Base-by-base conservation (phyloP, 129 eudicot genomes). In the Pittosporum tobira region DNA sequence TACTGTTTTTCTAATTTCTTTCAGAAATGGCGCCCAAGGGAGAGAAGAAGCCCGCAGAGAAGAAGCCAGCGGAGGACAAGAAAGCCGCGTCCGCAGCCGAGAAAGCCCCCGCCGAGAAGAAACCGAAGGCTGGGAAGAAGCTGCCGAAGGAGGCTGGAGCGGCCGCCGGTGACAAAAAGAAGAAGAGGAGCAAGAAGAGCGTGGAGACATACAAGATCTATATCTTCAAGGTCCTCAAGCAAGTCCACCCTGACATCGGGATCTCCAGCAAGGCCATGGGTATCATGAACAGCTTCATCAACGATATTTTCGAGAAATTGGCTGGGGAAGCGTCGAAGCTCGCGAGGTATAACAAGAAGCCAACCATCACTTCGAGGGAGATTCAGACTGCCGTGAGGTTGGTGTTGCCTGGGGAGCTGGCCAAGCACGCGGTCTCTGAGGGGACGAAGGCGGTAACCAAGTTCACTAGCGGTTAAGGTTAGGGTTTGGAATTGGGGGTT, bases 41-140 rank as follows among this genome's bases (percentile, higher is more conserved):
- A 52, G 58, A 52, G 23, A 52, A 52, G 1, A 52, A 52, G 36
- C 58, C 58, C 2, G 68, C 74, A 6, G 42, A 50, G 62, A 69
- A 68, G 29, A 68, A 59, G 62, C 74, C 74, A 29, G 74, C 68
- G 4, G 74, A 53, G 60, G 66, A 61, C 54, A 61, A 61, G 23
- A 54, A 53, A 15, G 2, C 66, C 36, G 27, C n/a, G n/a, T n/a
- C 73, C 6, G 65, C 26, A 11, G 72, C 72, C 5, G 73, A 58
- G 14, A 67, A 67, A 49, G 59, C 59, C 11, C 73, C 66, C 6
- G 52, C 70, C 0, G 70, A 65, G 40, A 65, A 69, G 45, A 61
- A 50, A 46, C 62, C 62, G 15, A 69, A 69, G 42, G 62, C 68
- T 0, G 68, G 68, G 7, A 61, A 61, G 74, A 69, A 69, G 62